A percentile compares a stretch with the other conserved stretches of the same genome.
phyloP scores from a whole-genome alignment of 75 land plant genomes.

The Gnetum montanum region DNA sequence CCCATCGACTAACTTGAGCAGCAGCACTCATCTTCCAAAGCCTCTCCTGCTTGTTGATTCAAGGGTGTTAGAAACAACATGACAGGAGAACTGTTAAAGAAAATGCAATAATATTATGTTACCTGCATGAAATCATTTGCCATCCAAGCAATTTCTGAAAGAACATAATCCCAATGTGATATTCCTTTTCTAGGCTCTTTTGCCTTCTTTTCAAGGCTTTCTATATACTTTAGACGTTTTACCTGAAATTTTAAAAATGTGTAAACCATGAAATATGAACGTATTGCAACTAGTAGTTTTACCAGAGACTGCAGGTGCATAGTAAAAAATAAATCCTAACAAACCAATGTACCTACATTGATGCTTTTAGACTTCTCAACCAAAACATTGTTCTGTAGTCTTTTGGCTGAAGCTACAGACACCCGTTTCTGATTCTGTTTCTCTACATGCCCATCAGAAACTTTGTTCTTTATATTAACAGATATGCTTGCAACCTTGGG shows the following conservation, averaged over 20 bases:
- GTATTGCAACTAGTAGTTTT: background rate
- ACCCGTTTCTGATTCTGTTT: conserved; percentile 11
- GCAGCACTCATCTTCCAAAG: conserved; percentile 82
- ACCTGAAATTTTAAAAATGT: too few relatives aligned
- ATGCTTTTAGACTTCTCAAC: conserved; percentile 55
- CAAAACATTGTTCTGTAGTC: conserved; percentile 56
- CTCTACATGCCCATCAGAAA: conserved; percentile 14
- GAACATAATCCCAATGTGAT: conserved; percentile 96
- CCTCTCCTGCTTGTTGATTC: conserved; percentile 77
- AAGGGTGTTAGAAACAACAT: background rate
- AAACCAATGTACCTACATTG: conserved; percentile 35
- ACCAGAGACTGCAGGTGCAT: too few relatives aligned
- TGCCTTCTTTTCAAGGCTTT: conserved; percentile 27
- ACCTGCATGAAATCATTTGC: conserved; percentile 99
- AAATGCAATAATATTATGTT: background rate
- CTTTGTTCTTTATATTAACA: conserved; percentile 11
- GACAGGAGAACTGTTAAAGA: background rate
- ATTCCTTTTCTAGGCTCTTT: conserved; percentile 30
- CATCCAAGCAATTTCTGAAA: conserved; percentile 94
- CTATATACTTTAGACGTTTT: conserved; percentile 36
- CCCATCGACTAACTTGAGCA: conserved; percentile 44
- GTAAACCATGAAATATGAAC: conserved; percentile 1
- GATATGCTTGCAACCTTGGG: background rate
- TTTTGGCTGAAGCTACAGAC: conserved; percentile 17
- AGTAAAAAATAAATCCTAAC: too few relatives aligned